Percentiles rank a stretch among this genome's conserved stretches.
Conservation (phyloP, 1,284 basidiomycete species). For the Laetiporus sulphureus region DNA sequence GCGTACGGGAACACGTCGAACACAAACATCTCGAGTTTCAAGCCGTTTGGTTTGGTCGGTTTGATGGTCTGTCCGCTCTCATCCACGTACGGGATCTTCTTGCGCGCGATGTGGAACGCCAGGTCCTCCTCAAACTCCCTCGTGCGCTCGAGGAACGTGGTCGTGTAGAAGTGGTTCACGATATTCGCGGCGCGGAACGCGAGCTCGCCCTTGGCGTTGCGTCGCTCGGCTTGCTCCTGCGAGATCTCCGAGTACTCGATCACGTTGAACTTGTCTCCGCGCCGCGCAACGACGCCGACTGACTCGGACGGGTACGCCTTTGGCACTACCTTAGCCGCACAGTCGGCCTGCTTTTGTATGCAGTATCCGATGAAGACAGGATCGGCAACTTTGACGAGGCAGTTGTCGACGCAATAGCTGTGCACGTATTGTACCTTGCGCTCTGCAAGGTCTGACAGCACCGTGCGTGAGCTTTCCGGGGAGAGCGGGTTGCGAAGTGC, state of each 20-base stretch:
- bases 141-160: conserved; percentile 75
- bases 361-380: conserved; percentile 95
- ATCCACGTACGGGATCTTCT: conserved; percentile 91
- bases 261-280: conserved; percentile 81
- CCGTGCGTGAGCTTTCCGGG: conserved; percentile 54
- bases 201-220: conserved; percentile 70
- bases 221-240: conserved; percentile 75
- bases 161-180: conserved; percentile 98
- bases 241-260: conserved; percentile 99
- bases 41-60: conserved; percentile 90
- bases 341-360: conserved; percentile 80
- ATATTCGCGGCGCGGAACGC: conserved; percentile 95
- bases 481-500: conserved; percentile 80
- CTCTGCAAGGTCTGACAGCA: conserved; percentile 76
- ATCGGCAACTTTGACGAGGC: conserved; percentile 95
- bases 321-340: conserved; percentile 94
- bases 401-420: conserved; percentile 98
- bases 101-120: conserved; percentile 96
- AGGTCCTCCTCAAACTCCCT: conserved; percentile 85
- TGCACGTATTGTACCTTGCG: conserved; percentile 89
- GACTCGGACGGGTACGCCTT: conserved; percentile 85
- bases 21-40: conserved; percentile 99
- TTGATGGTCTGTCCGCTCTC: conserved; percentile 63
- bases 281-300: conserved; percentile 90
- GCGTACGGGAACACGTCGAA: conserved; percentile 99